Percentiles rank a stretch among this genome's conserved stretches.
Evolutionary conservation across 1,139 yeast genomes (phyloP).

Genomic region (Hansenula lynferdii): DNA sequence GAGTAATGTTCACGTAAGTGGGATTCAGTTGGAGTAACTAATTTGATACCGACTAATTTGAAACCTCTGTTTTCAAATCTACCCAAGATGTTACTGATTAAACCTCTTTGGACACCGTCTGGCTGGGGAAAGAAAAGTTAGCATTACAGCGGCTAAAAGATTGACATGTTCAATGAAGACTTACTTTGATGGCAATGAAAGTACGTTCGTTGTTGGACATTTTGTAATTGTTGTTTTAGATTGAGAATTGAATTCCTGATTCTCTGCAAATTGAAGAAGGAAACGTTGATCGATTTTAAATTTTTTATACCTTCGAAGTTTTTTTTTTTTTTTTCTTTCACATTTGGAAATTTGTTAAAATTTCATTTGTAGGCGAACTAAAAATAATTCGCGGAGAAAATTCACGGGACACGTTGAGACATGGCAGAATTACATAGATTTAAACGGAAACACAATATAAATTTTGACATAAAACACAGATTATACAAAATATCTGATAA

Average conservation of each 20-base stretch:
- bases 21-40: slow-evolving; percentile 80
- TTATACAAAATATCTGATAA: too few relatives aligned
- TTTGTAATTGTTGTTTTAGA: slow-evolving; percentile 7
- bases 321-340: neutral
- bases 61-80: slow-evolving; percentile 97
- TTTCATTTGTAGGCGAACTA: too few relatives aligned
- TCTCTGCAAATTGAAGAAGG: neutral
- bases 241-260: neutral
- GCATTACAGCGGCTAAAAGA: neutral
- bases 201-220: slow-evolving; percentile 82
- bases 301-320: neutral
- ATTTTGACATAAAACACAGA: too few relatives aligned
- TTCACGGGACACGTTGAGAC: too few relatives aligned
- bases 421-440: too few relatives aligned
- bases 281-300: neutral
- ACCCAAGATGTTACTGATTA: slow-evolving; percentile 80
- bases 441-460: too few relatives aligned
- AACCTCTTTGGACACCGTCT: slow-evolving; percentile 99
- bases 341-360: too few relatives aligned
- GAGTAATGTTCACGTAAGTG: slow-evolving; percentile 92
- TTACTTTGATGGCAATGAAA: slow-evolving; percentile 87
- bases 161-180: slow-evolving; percentile 2
- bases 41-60: slow-evolving; percentile 96
- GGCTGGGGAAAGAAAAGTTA: slow-evolving; percentile 39
- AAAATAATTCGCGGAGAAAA: too few relatives aligned